Evolutionary conservation across 1,284 basidiomycete genomes (phyloP).

Genomic region (Amylostereum areolatum): DNA sequence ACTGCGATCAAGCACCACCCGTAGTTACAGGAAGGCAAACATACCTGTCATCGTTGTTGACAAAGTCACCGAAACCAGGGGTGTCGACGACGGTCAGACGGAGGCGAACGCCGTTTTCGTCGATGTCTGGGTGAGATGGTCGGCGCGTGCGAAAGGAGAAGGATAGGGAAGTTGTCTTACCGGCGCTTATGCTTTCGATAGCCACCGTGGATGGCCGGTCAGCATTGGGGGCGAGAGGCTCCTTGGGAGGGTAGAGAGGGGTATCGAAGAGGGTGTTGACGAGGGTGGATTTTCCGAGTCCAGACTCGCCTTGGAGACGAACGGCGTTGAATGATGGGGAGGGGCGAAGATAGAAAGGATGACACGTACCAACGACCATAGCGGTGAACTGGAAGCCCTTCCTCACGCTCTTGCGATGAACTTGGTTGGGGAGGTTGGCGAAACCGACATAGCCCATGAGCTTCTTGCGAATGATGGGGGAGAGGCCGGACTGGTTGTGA

Average conservation of each 20-base stretch:
- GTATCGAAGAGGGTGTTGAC: constrained; percentile 98
- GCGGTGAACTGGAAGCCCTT: constrained; percentile 96
- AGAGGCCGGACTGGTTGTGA: constrained; percentile 32
- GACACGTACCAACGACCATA: constrained; percentile 96
- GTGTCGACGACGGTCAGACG: constrained; percentile 97
- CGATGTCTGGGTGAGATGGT: constrained; percentile 70
- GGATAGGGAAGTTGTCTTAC: constrained; percentile 35
- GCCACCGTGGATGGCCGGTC: constrained; percentile 90
- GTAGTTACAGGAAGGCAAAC: constrained; percentile 10
- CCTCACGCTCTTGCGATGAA: constrained; percentile 92
- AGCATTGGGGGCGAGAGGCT: constrained; percentile 74
- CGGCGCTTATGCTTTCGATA: constrained; percentile 94
- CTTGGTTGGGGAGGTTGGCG: constrained; percentile 95
- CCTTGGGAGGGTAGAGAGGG: constrained; percentile 84
- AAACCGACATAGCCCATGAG: constrained; percentile 87
- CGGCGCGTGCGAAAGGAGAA: constrained; percentile 19
- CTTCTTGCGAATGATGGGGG: constrained; percentile 82
- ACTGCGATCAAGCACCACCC: neutral
- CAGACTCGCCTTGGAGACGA: constrained; percentile 82
- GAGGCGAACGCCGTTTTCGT: constrained; percentile 92
- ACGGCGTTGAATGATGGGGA: constrained; percentile 10
- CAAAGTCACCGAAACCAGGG: constrained; percentile 94
- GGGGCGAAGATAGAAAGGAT: constrained; percentile 25
- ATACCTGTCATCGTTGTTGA: constrained; percentile 95
- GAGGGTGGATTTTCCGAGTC: constrained; percentile 94